Base-by-base conservation (phyloP, 176 grass and related monocot genomes). In the Miscanthus lutarioriparius region DNA sequence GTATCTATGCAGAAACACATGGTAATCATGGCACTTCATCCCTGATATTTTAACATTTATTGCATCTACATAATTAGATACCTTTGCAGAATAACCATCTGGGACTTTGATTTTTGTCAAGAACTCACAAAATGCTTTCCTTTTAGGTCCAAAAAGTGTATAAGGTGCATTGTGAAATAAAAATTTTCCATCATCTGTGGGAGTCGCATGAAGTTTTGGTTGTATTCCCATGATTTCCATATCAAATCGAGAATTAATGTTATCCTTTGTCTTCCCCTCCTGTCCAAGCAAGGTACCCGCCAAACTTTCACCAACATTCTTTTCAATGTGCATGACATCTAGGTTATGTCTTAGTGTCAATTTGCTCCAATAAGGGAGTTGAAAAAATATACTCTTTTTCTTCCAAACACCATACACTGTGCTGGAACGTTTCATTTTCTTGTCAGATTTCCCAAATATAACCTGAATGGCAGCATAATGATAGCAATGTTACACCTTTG, bases 371-470 rank as follows among this genome's bases (percentile, higher is more conserved):
- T 61, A 77, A 1, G 75, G 75, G 1, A 77, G 75, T 7, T 61
- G 20, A 39, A 77, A 40, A 39, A 61, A 77, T 23, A 59, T 25
- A 61, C 75, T 76, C 20, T 59, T 77, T 22, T 77, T 77, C 33
- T 76, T 76, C 48, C 73, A 76, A 76, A 58, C n/a, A 13, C 74
- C 74, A 58, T 76, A 37, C n/a, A 72, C 5, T 72, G 69, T 72
- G n/a, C n/a, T 72, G 3, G 69, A 44, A 10, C 69, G 10, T 44
- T 72, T 44, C 25, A 39, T 72, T 6, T 44, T 72, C 69, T 41
- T 44, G 12, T 12, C 10, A n/a, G 2, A 11, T 20, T 69, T 69
- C 35, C 33, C 35, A 38, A 69, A 69, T 22, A 10, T 17, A 2
- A 69, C 66, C 8, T 69, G 17, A 4, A 69, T 58, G 39, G 8